phyloP scores from a whole-genome alignment of 306 rosid genomes.

The Nissolia schottii region DNA sequence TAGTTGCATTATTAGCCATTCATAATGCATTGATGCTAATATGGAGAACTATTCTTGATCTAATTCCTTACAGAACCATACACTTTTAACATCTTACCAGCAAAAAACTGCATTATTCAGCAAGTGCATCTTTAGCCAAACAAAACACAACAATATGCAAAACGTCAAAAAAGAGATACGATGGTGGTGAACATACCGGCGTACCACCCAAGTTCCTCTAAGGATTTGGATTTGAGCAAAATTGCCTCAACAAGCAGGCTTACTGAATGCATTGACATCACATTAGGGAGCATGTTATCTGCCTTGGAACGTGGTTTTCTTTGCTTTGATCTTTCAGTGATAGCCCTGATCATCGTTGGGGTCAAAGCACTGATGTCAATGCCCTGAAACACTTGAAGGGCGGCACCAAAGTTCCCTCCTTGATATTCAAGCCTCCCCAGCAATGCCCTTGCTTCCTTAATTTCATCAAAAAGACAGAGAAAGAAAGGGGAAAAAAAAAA shows the following conservation, averaged over 20 bases:
- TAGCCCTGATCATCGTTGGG: slow-evolving; percentile 75
- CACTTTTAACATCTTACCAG: neutral
- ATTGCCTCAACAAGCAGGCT: slow-evolving; percentile 93
- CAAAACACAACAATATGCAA: slow-evolving; percentile 7
- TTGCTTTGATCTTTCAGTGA: slow-evolving; percentile 55
- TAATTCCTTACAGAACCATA: neutral
- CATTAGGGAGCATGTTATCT: slow-evolving; percentile 40
- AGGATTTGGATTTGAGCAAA: slow-evolving; percentile 79
- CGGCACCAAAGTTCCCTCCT: slow-evolving; percentile 83
- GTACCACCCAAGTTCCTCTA: slow-evolving; percentile 65
- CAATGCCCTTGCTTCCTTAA: slow-evolving; percentile 93
- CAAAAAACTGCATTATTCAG: slow-evolving; percentile 2
- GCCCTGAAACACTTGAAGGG: slow-evolving; percentile 91
- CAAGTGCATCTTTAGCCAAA: slow-evolving; percentile 7
- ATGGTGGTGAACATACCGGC: slow-evolving; percentile 39
- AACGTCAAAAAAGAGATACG: slow-evolving; percentile 6
- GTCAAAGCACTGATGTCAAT: slow-evolving; percentile 59
- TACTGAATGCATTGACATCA: slow-evolving; percentile 92
- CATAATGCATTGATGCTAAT: slow-evolving; percentile 11
- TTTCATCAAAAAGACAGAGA: slow-evolving; percentile 1
- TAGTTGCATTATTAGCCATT: neutral
- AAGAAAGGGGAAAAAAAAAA: neutral
- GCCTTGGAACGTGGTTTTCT: slow-evolving; percentile 51
- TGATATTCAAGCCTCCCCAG: slow-evolving; percentile 96
- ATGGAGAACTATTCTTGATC: neutral